Evolutionary conservation across 371 early-diverging fungal species (phyloP).

Genomic region (Coemansia linderi): DNA sequence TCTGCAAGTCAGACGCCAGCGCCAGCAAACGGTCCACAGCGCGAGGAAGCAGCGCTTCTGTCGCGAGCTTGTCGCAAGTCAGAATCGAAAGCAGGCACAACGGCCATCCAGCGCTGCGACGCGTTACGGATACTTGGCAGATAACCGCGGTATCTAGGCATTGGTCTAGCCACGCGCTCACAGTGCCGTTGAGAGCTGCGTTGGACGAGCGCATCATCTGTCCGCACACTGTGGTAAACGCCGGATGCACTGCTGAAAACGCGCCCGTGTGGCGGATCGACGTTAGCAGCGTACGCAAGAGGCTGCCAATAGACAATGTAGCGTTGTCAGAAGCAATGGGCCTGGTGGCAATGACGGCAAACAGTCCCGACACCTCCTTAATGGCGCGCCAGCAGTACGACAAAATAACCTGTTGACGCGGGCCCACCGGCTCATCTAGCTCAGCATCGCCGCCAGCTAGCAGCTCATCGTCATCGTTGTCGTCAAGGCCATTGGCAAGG

Average conservation of each 20-base stretch:
- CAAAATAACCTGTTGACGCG: constrained; percentile 81
- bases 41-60: constrained; percentile 63
- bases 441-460: constrained; percentile 15
- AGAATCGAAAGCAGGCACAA: constrained; percentile 84
- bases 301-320: constrained; percentile 31
- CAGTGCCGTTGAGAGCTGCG: constrained; percentile 32
- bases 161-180: constrained; percentile 49
- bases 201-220: constrained; percentile 63
- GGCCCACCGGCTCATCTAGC: constrained; percentile 53
- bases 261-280: constrained; percentile 91
- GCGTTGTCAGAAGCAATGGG: constrained; percentile 41
- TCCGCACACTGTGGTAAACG: constrained; percentile 72
- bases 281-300: constrained; percentile 47
- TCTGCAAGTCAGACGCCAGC: constrained; percentile 57
- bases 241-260: constrained; percentile 84
- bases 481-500: constrained; percentile 12
- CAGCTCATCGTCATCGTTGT: constrained; percentile 8
- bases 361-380: constrained; percentile 73
- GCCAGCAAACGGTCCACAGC: constrained; percentile 71
- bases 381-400: constrained; percentile 92
- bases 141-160: constrained; percentile 55
- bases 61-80: constrained; percentile 69
- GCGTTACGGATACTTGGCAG: constrained; percentile 77
- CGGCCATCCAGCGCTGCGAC: constrained; percentile 92
- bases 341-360: constrained; percentile 48